Evolutionary conservation across 768 basidiomycete species (phyloP), one percentile per base, ranked within the genome.

Genomic region (Suillus cothurnatus): DNA sequence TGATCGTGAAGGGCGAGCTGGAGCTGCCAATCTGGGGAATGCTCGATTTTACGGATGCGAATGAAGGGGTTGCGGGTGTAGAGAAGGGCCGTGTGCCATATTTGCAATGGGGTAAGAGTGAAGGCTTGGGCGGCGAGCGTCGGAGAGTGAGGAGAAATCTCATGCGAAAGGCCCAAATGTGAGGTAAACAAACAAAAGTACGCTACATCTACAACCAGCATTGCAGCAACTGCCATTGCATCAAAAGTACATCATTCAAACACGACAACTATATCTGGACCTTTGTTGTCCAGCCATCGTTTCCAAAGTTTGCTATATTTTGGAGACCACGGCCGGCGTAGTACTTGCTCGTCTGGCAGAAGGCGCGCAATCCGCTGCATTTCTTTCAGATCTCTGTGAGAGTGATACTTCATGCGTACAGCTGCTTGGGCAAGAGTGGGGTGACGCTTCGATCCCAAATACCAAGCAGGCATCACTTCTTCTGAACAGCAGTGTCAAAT

Each of bases 21-120:
- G 94, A 96, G 74, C 77, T 97, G 0, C 95, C 95, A 0, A 80
- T 95, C 0, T 91, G 91, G 88, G 94, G 91, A 0, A 87, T 94
- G 89, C 79, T 97, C 59, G 94, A 96, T 74, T 90, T 88, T 74
- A 76, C 80, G 31, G 75, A 74, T 11, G 76, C 69, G 28, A 81
- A 77, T 8, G 69, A 71, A 7, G 80, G 84, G 0, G 79, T 88
- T 6, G 85, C 86, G 6, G 84, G 83, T 1, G 74, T 81, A 19
- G 82, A 84, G 17, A 86, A 81, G 71, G 85, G 82, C 8, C 86
- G 78, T 4, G 82, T 88, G 23, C 89, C 95, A n/a, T 97, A 86
- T 77, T 76, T 97, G 73, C 89, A 90, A 69, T 91, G 89, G 88
- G 88, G 89, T 0, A 88, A 85, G 68, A 84, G 82, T 0, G 88